Conservation (phyloP, 208 protist genomes). For the Balamuthia mandrillaris region DNA sequence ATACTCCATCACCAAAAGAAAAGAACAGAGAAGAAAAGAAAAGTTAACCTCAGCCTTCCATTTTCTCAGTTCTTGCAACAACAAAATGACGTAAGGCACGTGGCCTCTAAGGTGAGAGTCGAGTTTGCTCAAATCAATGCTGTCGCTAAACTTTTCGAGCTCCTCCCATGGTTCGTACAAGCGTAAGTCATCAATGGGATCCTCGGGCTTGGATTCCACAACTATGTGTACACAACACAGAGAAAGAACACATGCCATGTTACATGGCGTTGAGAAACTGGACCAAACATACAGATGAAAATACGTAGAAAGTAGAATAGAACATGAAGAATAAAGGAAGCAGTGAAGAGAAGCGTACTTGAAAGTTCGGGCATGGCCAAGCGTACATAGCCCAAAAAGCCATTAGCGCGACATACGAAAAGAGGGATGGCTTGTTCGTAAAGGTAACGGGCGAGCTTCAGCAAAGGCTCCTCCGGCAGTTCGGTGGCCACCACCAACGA, state of each 20-base stretch:
- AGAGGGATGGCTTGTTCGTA: conserved; percentile 71
- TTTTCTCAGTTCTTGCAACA: conserved; percentile 72
- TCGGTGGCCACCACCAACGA: conserved; percentile 69
- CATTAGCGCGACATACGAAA: conserved; percentile 76
- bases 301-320: neutral
- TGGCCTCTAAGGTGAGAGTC: conserved; percentile 72
- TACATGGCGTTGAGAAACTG: neutral
- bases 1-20: too few relatives aligned
- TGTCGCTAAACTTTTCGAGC: conserved; percentile 57
- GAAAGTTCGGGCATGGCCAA: conserved; percentile 62
- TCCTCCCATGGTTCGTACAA: conserved; percentile 59
- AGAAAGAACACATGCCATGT: neutral
- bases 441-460: conserved; percentile 53
- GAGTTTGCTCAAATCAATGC: conserved; percentile 65
- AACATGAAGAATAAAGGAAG: too few relatives aligned
- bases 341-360: conserved; percentile 10
- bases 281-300: neutral
- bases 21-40: too few relatives aligned
- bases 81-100: conserved; percentile 82
- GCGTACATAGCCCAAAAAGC: conserved; percentile 85
- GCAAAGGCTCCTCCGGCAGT: conserved; percentile 47
- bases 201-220: conserved; percentile 75
- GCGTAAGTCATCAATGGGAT: conserved; percentile 81
- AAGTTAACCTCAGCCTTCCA: conserved; percentile 46
- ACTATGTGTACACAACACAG: conserved; percentile 36